Evolutionary conservation across 2,329 filamentous ascomycete species (phyloP).

Genomic region (Pseudohalonectria lignicola): DNA sequence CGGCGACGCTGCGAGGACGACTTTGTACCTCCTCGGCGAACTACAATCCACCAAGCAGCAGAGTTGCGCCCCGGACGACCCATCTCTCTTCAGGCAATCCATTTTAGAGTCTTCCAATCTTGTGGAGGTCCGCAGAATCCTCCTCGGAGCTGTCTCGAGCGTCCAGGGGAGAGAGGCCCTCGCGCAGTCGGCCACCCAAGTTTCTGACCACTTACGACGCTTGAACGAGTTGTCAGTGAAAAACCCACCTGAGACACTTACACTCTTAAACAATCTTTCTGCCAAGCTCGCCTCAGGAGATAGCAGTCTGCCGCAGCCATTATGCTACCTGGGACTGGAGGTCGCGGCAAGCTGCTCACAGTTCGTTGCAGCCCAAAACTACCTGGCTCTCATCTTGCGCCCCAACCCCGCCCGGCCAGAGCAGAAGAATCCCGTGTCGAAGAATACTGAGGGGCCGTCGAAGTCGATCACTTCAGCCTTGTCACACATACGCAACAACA

Average conservation of each 20-base stretch:
- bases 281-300: conserved; percentile 17
- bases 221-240: conserved; percentile 6
- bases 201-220: conserved; percentile 2
- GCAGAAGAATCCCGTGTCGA: too few relatives aligned
- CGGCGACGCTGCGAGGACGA: not conserved
- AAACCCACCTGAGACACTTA: conserved; percentile 11
- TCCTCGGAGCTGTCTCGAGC: conserved; percentile 10
- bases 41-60: too few relatives aligned
- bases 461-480: too few relatives aligned
- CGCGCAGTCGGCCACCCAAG: not conserved
- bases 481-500: not conserved
- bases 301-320: conserved; percentile 2
- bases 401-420: too few relatives aligned
- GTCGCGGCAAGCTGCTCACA: conserved; percentile 5
- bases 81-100: too few relatives aligned
- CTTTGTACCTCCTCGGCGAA: not conserved
- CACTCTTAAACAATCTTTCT: conserved; percentile 28
- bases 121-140: conserved; percentile 13
- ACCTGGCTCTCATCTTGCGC: conserved; percentile 5
- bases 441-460: too few relatives aligned
- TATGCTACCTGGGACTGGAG: conserved; percentile 10
- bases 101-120: conserved; percentile 5
- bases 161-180: conserved; percentile 9
- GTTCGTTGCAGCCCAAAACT: conserved; percentile 8
- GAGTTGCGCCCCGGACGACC: too few relatives aligned